Evolutionary conservation across 2,329 filamentous ascomycete species (phyloP), one percentile per base, ranked within the genome.

Genomic region (Xylariomycetidae sp.): DNA sequence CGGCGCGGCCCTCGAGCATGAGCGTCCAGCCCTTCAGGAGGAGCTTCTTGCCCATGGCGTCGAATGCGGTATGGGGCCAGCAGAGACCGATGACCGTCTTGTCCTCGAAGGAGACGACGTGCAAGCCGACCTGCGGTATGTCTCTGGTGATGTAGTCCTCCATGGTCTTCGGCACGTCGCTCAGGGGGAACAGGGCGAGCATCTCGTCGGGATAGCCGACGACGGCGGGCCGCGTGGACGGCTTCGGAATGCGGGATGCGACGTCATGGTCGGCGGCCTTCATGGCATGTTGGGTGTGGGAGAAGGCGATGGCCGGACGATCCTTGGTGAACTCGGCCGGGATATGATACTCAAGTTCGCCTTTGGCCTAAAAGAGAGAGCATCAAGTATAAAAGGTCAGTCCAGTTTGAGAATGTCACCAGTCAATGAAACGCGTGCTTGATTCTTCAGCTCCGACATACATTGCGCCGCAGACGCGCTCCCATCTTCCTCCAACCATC

Each of bases 61-160:
- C 67, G 27, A 59, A 54, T 0, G 66, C 38, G 0, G 58, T 55
- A 40, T 72, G 67, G 3, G 58, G 51, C 52, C 56, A 67, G 25
- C 54, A 49, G 1, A 70, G 26, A 0, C 54, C 53, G 2, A 71
- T 45, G 0, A 68, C 44, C 0, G 67, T 72, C 3, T 54, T 53
- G 37, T 71, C 59, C 3, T 42, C 47, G 42, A 71, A 69, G 0
- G 60, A 56, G 1, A 62, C 56, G 19, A 70, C 48, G 31, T 64
- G 62, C 3, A 71, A 48, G 3, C 57, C 57, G 1, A 71, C 43
- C 36, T 63, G 56, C 1, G 66, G 66, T 7, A 38, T 47, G 36
- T 69, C 64, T 4, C 46, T 27, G 18, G 44, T 40, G 1, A 67
- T 33, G 37, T 59, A 68, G 37, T 67, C 61, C 4, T 53, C 40